phyloP scores from a whole-genome alignment of 129 eudicot genomes.

The Saposhnikovia divaricata region DNA sequence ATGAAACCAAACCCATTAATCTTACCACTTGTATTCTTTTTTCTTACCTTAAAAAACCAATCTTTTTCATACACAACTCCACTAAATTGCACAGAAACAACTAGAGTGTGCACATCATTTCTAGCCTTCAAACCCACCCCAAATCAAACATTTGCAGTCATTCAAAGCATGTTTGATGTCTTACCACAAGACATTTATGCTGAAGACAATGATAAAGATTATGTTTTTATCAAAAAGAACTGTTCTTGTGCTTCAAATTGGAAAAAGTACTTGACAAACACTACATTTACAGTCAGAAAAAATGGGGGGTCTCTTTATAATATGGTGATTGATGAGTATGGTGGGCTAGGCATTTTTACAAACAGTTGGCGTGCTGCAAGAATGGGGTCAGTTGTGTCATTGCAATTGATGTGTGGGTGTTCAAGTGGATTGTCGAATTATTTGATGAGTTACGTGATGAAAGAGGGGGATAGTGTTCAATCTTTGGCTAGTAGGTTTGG shows the following conservation, averaged over 20 bases:
- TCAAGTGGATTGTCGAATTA: constrained; percentile 95
- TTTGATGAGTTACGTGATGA: constrained; percentile 88
- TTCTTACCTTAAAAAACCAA: not conserved
- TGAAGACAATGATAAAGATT: constrained; percentile 50
- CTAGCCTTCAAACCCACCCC: constrained; percentile 57
- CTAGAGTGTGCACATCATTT: constrained; percentile 73
- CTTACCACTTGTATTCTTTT: not conserved
- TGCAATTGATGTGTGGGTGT: constrained; percentile 84
- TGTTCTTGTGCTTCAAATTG: constrained; percentile 55
- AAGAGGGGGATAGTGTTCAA: constrained; percentile 73
- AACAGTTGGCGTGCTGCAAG: constrained; percentile 51
- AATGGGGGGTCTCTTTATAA: constrained; percentile 59
- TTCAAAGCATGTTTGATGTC: constrained; percentile 92
- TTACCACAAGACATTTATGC: constrained; percentile 48
- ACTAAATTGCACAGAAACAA: constrained; percentile 66
- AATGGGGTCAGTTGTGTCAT: constrained; percentile 67
- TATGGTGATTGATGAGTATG: constrained; percentile 56
- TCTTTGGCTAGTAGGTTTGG: constrained; percentile 86
- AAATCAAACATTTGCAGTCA: constrained; percentile 49
- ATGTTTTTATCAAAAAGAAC: constrained; percentile 58
- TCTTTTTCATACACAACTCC: constrained; percentile 42
- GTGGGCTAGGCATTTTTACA: constrained; percentile 58
- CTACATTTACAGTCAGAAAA: constrained; percentile 68
- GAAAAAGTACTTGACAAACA: constrained; percentile 46
- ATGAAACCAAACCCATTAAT: constrained; percentile 21